phyloP scores from a whole-genome alignment of 1,284 basidiomycete species.

The Ganoderma meredithae region DNA sequence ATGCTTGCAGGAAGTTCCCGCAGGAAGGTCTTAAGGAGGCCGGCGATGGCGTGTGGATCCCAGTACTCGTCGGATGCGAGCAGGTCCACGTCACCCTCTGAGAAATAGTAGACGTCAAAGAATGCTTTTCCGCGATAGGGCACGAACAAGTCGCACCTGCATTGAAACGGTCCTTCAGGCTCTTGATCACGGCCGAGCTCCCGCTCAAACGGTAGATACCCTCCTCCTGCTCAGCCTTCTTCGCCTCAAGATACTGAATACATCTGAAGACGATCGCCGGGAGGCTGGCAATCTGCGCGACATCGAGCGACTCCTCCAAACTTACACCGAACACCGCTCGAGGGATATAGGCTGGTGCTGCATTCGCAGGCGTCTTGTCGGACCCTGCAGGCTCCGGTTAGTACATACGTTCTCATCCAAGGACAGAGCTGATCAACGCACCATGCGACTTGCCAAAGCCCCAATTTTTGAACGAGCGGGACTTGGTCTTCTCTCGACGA shows the following conservation, averaged over 20 bases:
- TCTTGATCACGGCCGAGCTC: conserved; percentile 94
- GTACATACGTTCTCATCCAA: neutral
- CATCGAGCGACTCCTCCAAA: conserved; percentile 87
- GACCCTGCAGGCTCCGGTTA: conserved; percentile 17
- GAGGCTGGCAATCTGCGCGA: conserved; percentile 88
- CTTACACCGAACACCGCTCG: conserved; percentile 91
- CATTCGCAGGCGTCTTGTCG: conserved; percentile 48
- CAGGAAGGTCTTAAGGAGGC: conserved; percentile 89
- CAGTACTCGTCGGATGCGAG: conserved; percentile 87
- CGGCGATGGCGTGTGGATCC: conserved; percentile 96
- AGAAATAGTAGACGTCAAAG: conserved; percentile 27
- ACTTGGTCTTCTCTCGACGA: conserved; percentile 89
- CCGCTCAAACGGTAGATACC: conserved; percentile 97
- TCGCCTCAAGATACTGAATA: conserved; percentile 89
- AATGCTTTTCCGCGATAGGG: conserved; percentile 20
- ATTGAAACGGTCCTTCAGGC: conserved; percentile 93
- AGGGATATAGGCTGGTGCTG: conserved; percentile 54
- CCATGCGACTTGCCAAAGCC: conserved; percentile 73
- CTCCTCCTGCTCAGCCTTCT: conserved; percentile 94
- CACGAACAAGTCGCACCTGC: conserved; percentile 56
- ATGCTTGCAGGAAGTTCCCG: conserved; percentile 92
- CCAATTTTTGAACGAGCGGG: conserved; percentile 90
- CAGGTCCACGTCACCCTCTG: conserved; percentile 92
- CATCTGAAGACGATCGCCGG: conserved; percentile 96
- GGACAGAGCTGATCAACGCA: conserved; percentile 35